Percentiles rank a stretch among this genome's conserved stretches.
Conservation (phyloP, 371 early-diverging fungal species). For the Mucor racemosus region DNA sequence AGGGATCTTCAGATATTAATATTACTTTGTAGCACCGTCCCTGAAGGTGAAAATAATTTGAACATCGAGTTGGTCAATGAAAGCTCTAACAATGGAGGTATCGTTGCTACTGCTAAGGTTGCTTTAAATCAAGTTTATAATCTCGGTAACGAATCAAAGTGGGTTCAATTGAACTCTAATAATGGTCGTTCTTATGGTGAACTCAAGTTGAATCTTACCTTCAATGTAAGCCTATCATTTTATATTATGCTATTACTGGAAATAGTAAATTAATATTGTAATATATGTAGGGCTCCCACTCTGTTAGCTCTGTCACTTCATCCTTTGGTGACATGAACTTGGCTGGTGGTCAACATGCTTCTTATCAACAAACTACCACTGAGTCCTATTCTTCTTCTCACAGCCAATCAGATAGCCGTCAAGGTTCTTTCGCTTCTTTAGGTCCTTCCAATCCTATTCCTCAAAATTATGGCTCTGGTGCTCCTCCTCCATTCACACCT, state of each 20-base stretch:
- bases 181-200: slow-evolving; percentile 22
- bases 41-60: slow-evolving; percentile 26
- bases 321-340: slow-evolving; percentile 28
- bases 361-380: slow-evolving; percentile 20
- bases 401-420: slow-evolving; percentile 25
- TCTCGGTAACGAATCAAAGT: slow-evolving; percentile 19
- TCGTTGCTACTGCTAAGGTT: slow-evolving; percentile 21
- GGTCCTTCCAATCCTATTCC: slow-evolving; percentile 36
- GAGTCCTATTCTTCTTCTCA: slow-evolving; percentile 14
- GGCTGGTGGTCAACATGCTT: slow-evolving; percentile 19
- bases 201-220: slow-evolving; percentile 24
- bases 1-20: not conserved
- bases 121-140: slow-evolving; percentile 16
- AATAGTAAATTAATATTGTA: not conserved
- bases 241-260: not conserved
- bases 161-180: slow-evolving; percentile 19
- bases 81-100: slow-evolving; percentile 21
- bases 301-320: slow-evolving; percentile 22
- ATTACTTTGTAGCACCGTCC: slow-evolving; percentile 19
- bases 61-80: slow-evolving; percentile 33
- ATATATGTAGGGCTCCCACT: slow-evolving; percentile 19
- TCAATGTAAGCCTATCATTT: slow-evolving; percentile 20
- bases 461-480: slow-evolving; percentile 32
- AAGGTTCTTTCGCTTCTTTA: slow-evolving; percentile 26
- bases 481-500: slow-evolving; percentile 33